phyloP scores from a whole-genome alignment of 73 alveolate species.

The Paramecium tetraurelia region DNA sequence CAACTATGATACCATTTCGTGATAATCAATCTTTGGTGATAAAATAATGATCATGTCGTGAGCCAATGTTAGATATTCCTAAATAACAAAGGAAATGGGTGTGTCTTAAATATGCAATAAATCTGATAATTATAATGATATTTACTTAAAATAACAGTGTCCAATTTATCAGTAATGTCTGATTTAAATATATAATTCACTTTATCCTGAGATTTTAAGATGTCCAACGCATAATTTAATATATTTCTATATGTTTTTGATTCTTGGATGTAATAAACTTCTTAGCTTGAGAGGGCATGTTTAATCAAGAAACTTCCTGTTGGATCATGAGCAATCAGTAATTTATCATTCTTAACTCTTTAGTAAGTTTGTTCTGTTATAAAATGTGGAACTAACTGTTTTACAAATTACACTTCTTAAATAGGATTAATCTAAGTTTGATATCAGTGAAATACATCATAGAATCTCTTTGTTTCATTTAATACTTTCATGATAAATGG shows the following conservation, averaged over 20 bases:
- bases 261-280: not conserved
- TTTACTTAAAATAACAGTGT: not conserved
- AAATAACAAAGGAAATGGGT: not conserved
- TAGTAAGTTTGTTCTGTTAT: not conserved
- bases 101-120: not conserved
- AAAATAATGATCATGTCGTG: slow-evolving; percentile 11
- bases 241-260: not conserved
- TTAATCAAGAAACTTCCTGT: slow-evolving; percentile 34
- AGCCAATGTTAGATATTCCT: slow-evolving; percentile 17
- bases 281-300: not conserved
- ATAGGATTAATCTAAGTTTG: not conserved
- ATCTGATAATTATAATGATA: not conserved
- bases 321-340: slow-evolving; percentile 16
- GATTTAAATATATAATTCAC: not conserved
- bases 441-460: not conserved
- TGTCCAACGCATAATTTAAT: not conserved
- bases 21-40: not conserved
- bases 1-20: not conserved
- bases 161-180: not conserved
- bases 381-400: not conserved
- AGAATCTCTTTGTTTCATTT: not conserved
- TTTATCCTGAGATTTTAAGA: not conserved
- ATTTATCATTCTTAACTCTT: not conserved
- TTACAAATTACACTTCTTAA: slow-evolving; percentile 17
- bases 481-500: slow-evolving; percentile 2